Evolutionary conservation across 371 early-diverging fungal species (phyloP).

Genomic region (Mucor sp.): DNA sequence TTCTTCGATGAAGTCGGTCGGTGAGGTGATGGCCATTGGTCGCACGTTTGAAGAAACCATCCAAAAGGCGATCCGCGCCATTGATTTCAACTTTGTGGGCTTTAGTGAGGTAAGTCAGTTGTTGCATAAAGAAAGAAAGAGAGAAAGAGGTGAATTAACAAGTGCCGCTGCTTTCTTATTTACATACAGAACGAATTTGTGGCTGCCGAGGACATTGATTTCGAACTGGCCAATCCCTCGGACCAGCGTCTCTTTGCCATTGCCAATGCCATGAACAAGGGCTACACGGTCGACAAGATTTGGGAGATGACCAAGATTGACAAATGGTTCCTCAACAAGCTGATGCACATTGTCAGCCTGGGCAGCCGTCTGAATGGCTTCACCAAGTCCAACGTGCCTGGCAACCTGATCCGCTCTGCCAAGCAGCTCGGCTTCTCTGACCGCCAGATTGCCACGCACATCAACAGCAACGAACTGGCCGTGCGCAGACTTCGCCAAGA

Average conservation of each 20-base stretch:
- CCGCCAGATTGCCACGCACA: conserved; percentile 72
- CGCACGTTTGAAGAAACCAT: conserved; percentile 96
- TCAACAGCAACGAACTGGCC: conserved; percentile 85
- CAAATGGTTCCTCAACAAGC: conserved; percentile 93
- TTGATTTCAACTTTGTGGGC: conserved; percentile 84
- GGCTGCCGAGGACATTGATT: conserved; percentile 65
- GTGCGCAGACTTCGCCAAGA: conserved; percentile 81
- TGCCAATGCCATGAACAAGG: conserved; percentile 82
- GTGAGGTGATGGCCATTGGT: conserved; percentile 96
- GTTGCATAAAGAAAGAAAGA: not conserved
- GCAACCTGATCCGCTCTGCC: conserved; percentile 63
- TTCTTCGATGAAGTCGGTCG: conserved; percentile 95
- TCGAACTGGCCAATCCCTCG: conserved; percentile 81
- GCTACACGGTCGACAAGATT: conserved; percentile 86
- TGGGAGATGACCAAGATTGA: conserved; percentile 90
- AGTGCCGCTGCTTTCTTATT: not conserved
- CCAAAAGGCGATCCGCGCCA: conserved; percentile 92
- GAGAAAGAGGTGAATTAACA: no score
- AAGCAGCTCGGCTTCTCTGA: conserved; percentile 95
- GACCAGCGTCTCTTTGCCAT: conserved; percentile 92
- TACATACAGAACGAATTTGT: conserved; percentile 59
- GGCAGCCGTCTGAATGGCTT: conserved; percentile 48
- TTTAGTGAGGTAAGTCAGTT: conserved; percentile 74
- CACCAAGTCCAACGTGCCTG: conserved; percentile 54
- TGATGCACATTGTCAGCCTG: conserved; percentile 65